Evolutionary conservation across 208 protist genomes (phyloP), one percentile per base, ranked within the genome.

Genomic region (Acanthamoeba pearcei): DNA sequence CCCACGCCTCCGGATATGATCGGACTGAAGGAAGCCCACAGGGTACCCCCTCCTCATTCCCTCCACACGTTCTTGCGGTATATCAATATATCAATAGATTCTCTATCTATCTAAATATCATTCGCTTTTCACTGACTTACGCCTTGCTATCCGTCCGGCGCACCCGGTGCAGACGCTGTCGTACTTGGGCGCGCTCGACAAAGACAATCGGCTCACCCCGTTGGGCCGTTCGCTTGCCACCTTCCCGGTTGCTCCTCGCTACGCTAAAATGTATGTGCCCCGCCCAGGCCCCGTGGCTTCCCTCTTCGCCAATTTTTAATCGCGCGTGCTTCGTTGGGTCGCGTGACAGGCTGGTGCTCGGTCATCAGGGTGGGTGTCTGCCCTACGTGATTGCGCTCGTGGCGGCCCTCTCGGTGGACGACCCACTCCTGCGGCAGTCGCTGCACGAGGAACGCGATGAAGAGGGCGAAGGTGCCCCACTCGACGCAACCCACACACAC

Each of bases 191-290:
- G 97, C 97, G 2, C 42, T 98, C 2, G 85, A 98, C 1, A 83
- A 93, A 29, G 66, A 57, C 6, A 70, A 91, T 9, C n/a, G 95
- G 15, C 86, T 98, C 53, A 98, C 97, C 1, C n/a, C 78, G 1
- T 27, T 98, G 1, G 97, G 97, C 38, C 19, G 57, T 2, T 53
- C 46, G 27, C 95, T 98, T 57, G 35, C 96, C 4, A 29, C 38
- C 19, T 97, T 98, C 46, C 98, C 98, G 24, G 70, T 99, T 8
- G 46, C 93, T 2, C 98, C 98, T 49, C 97, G 98, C 74, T 98
- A 96, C 78, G 96, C 96, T 29, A 98, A 98, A 72, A 99, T 99
- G 97, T 86, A 74, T 29, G 60, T 22, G 32, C 68, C 42, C 51
- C 27, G 86, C 10, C 55, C 13, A 82, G 19, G 91, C n/a, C 19